A percentile compares a stretch with the other conserved stretches of the same genome.
Evolutionary conservation across 768 basidiomycete species (phyloP).

Genomic region (Exidia glandulosa): DNA sequence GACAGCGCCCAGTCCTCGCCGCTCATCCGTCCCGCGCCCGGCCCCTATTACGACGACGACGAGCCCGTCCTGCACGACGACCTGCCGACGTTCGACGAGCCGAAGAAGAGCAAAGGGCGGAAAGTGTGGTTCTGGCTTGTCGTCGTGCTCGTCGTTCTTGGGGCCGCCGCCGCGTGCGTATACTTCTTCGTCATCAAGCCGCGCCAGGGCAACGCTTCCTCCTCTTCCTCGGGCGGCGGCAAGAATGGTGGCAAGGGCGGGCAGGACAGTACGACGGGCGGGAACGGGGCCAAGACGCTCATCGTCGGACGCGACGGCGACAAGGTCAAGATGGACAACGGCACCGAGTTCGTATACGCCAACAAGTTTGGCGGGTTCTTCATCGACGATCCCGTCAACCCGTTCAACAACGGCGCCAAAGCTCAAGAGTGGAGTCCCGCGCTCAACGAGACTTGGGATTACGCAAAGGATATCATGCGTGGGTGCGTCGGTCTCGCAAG

Average conservation of each 20-base stretch:
- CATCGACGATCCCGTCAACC: constrained; percentile 61
- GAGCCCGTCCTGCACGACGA: not conserved
- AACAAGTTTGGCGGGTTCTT: constrained; percentile 71
- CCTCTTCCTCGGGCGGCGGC: constrained; percentile 6
- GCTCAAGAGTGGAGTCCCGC: constrained; percentile 75
- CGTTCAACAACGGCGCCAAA: constrained; percentile 64
- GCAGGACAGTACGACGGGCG: constrained; percentile 1
- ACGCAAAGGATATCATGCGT: constrained; percentile 45
- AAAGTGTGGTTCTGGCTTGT: constrained; percentile 7
- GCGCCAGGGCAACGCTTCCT: constrained; percentile 6
- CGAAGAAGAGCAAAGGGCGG: not conserved
- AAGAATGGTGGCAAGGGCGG: constrained; percentile 43
- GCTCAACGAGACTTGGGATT: constrained; percentile 66
- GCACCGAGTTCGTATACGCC: constrained; percentile 60
- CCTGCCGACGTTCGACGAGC: not conserved
- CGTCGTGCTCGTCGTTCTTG: constrained; percentile 4
- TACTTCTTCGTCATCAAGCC: constrained; percentile 14
- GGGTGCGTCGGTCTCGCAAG: constrained; percentile 31
- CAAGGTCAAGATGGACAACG: constrained; percentile 50
- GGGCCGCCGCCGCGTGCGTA: constrained; percentile 11
- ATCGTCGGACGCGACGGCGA: constrained; percentile 71
- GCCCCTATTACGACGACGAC: not conserved
- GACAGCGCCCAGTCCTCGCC: not conserved
- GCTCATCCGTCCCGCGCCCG: not conserved
- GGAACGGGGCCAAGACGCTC: constrained; percentile 11